A percentile compares a stretch with the other conserved stretches of the same genome.
Conservation (phyloP, 768 basidiomycete genomes). For the Suillus tomentosus region DNA sequence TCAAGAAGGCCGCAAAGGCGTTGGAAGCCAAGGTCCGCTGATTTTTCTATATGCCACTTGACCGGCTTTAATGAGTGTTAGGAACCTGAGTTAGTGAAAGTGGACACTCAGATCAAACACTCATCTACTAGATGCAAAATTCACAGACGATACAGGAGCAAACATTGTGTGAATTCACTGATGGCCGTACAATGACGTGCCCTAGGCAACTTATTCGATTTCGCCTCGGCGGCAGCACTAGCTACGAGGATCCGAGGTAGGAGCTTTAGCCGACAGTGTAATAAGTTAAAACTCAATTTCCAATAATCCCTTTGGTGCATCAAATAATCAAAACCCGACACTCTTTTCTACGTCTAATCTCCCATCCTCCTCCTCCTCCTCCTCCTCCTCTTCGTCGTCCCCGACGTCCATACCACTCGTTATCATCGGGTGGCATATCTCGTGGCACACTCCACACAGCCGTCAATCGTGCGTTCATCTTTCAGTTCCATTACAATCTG, state of each 20-base stretch:
- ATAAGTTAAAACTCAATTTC: too few species aligned
- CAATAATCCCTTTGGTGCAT: conserved; percentile 13
- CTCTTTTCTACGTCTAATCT: conserved; percentile 26
- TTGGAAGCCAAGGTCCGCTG: conserved; percentile 74
- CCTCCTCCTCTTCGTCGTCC: too few species aligned
- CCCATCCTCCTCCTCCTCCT: conserved; percentile 8
- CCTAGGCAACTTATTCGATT: too few species aligned
- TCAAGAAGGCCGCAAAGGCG: conserved; percentile 90
- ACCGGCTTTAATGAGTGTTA: conserved; percentile 32
- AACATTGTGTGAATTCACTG: too few species aligned
- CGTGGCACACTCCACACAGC: not conserved
- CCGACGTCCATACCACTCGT: not conserved
- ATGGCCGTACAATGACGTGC: too few species aligned
- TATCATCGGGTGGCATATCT: not conserved
- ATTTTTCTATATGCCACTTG: not conserved
- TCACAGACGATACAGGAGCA: conserved; percentile 64
- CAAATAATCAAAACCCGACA: conserved; percentile 39
- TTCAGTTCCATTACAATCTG: conserved; percentile 18
- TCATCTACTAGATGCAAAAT: conserved; percentile 71
- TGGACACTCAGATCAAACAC: conserved; percentile 89
- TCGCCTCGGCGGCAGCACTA: too few species aligned
- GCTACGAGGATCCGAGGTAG: too few species aligned
- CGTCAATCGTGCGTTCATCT: conserved; percentile 15
- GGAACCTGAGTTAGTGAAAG: conserved; percentile 82
- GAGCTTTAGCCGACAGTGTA: too few species aligned